Conservation (phyloP, 805 yeast genomes). For the Millerozyma miso region DNA sequence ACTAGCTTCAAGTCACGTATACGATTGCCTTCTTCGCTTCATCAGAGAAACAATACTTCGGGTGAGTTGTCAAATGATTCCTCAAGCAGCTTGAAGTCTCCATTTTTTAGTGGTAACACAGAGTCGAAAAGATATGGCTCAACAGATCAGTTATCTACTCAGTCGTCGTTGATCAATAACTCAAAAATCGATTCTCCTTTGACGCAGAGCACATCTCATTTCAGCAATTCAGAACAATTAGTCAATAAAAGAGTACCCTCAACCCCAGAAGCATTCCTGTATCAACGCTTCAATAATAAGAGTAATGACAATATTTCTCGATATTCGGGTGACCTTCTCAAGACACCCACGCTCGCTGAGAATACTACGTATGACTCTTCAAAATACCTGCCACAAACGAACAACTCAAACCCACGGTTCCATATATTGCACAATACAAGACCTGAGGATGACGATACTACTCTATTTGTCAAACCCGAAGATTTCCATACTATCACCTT, state of each 20-base stretch:
- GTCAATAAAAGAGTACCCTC: neutral
- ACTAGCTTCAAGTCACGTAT: slow-evolving; percentile 26
- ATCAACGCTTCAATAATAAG: slow-evolving; percentile 1
- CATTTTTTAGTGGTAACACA: neutral
- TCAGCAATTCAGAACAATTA: neutral
- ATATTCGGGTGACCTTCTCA: neutral
- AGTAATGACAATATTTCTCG: neutral
- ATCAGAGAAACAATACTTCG: slow-evolving; percentile 8
- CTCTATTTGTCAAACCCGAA: slow-evolving; percentile 55
- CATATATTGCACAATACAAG: slow-evolving; percentile 19
- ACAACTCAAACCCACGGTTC: neutral
- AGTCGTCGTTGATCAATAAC: neutral
- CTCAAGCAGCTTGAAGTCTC: neutral
- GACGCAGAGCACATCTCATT: neutral
- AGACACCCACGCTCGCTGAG: neutral
- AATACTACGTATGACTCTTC: neutral
- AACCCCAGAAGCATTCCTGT: neutral
- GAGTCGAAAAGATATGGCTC: neutral
- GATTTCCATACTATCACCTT: slow-evolving; percentile 51
- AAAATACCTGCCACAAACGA: neutral
- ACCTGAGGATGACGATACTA: slow-evolving; percentile 37
- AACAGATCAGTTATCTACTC: slow-evolving; percentile 1
- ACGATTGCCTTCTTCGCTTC: slow-evolving; percentile 28
- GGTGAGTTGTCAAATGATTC: neutral
- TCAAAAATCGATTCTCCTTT: neutral